A percentile compares a stretch with the other conserved stretches of the same genome.
These are phyloP conservation scores for Lycium ferocissimum DNA, from an alignment of 257 asterid species.

Conservation along the genomic window DNA sequence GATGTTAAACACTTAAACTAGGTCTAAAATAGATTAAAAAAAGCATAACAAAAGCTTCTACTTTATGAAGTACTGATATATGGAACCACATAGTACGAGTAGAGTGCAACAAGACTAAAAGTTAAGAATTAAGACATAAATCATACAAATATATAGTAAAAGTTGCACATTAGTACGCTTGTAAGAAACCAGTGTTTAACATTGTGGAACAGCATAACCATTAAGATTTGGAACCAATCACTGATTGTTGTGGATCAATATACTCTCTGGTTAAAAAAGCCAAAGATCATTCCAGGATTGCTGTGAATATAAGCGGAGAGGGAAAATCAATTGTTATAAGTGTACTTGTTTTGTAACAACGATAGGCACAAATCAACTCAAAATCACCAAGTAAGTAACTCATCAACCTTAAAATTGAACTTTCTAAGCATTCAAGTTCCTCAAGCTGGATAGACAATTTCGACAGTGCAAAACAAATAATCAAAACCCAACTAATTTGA, in stretches of 20 bases:
- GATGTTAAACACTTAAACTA: neutral
- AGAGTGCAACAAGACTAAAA: neutral
- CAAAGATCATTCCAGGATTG: neutral
- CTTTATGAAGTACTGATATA: neutral
- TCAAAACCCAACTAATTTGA: neutral
- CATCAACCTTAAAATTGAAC: neutral
- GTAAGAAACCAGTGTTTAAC: neutral
- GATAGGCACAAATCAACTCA: neutral
- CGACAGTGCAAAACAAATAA: neutral
- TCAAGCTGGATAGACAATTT: neutral
- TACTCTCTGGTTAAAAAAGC: neutral
- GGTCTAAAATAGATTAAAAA: neutral
- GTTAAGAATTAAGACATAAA: neutral
- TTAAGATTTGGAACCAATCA: neutral
- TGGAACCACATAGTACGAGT: neutral
- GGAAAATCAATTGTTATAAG: neutral
- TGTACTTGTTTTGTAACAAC: neutral
- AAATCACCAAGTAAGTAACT: neutral
- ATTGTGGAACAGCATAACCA: neutral
- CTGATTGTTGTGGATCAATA: neutral
- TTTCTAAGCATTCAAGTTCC: neutral
- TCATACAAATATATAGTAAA: neutral
- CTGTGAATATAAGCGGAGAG: neutral
- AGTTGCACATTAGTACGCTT: neutral
- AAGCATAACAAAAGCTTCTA: neutral